Evolutionary conservation across 2,329 filamentous ascomycete species (phyloP).

Genomic region (Scedosporium minutisporum): DNA sequence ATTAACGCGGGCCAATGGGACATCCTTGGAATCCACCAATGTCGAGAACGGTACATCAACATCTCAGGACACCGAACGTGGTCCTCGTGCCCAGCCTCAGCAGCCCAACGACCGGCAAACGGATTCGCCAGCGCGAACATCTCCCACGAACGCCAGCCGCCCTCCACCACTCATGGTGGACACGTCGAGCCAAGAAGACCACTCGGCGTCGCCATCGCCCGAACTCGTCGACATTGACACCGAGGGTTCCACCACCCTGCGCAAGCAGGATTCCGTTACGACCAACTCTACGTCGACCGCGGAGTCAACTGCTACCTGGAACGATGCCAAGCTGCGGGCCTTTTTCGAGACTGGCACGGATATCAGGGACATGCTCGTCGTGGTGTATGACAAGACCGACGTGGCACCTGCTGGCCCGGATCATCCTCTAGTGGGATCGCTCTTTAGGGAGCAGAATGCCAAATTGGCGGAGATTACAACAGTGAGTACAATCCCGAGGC

Average conservation of each 20-base stretch:
- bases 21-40: constrained; percentile 19
- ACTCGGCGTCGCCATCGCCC: constrained; percentile 55
- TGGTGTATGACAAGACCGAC: constrained; percentile 87
- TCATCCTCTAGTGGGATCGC: constrained; percentile 68
- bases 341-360: constrained; percentile 83
- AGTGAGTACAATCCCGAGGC: constrained; percentile 31
- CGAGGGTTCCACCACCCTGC: constrained; percentile 26
- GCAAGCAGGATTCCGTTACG: constrained; percentile 37
- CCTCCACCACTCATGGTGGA: constrained; percentile 62
- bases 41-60: neutral
- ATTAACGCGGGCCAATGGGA: constrained; percentile 16
- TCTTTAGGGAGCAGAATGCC: constrained; percentile 83
- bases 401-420: constrained; percentile 71
- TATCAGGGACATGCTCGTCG: constrained; percentile 78
- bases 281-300: constrained; percentile 18
- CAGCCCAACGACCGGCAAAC: constrained; percentile 16
- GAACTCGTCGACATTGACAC: constrained; percentile 43
- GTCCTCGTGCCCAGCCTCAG: neutral
- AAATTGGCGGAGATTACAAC: constrained; percentile 78
- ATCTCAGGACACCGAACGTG: neutral
- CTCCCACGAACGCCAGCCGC: constrained; percentile 41
- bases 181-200: constrained; percentile 59
- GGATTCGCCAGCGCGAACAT: constrained; percentile 61
- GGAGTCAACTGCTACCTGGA: constrained; percentile 58
- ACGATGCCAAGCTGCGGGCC: constrained; percentile 71